Base-by-base conservation (phyloP, 2,329 filamentous ascomycete genomes). In the Verticillium tricorpus region DNA sequence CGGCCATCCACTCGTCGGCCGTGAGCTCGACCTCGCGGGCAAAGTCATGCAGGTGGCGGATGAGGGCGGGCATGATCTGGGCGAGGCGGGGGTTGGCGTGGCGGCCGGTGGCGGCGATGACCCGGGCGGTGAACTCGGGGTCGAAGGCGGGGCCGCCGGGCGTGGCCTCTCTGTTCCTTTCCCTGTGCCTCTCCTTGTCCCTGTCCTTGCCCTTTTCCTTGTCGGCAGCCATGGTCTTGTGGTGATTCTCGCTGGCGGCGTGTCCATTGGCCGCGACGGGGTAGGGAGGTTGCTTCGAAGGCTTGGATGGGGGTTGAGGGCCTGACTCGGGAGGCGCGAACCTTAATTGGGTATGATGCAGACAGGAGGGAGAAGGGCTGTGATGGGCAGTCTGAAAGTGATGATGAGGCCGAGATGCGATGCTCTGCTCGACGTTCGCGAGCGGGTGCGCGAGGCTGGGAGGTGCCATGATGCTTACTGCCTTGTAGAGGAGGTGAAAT, bases 11-110 rank as follows among this genome's bases (percentile, higher is more conserved):
- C 74, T 90, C 87, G 63, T 83, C 85, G n/a, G 83, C 79, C 9
- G 86, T 89, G 59, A 90, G 79, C 70, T 89, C 82, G 64, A 88
- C 83, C 70, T 90, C 87, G 52, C 87, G 82, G 15, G 85, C 84
- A 72, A 89, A 89, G 72, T 88, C 86, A 73, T 90, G 87, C 55
- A 90, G 80, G 75, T 89, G 87, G 56, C 77, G 79, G 69, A 89
- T 82, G 64, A 89, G 75, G 56, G 80, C 79, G 62, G 80, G 73
- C 77, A 89, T 79, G 68, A 89, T 77, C 66, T 84, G 75, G 63
- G 82, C 81, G 66, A 83, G 80, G 61, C 88, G 82, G 54, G 85
- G 83, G 66, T 82, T 76, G 19, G 85, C 85, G 61, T 85, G 83
- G 58, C 86, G 85, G 15, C 87, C 86, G 71, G 87, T 89, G 67